A percentile compares a stretch with the other conserved stretches of the same genome.
These are phyloP conservation scores for Sergeia podlipaevii DNA, from an alignment of 208 protist genomes.

Conservation along the genomic window DNA sequence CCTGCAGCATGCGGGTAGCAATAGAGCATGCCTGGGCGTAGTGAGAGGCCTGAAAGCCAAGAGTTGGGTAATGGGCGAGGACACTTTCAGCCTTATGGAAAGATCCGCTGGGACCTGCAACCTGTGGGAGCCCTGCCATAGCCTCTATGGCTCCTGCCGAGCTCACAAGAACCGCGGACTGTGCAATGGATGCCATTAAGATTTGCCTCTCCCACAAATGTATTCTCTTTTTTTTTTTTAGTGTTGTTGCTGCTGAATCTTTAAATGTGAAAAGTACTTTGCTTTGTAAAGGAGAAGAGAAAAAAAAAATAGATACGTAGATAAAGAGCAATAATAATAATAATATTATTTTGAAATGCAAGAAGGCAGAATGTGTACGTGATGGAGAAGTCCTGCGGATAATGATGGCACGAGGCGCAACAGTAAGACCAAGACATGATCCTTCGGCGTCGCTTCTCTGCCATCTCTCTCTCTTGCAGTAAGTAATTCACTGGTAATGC, in stretches of 20 bases:
- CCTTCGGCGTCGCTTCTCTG: too few species aligned
- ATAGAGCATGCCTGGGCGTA: slow-evolving; percentile 51
- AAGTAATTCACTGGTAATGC: too few species aligned
- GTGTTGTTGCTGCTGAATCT: not conserved
- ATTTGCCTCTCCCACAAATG: not conserved
- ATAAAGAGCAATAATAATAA: slow-evolving; percentile 3
- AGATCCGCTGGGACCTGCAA: slow-evolving; percentile 34
- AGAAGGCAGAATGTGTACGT: not conserved
- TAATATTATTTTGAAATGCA: not conserved
- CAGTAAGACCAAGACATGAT: too few species aligned
- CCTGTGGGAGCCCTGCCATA: slow-evolving; percentile 16
- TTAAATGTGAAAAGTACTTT: not conserved
- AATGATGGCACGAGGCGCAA: too few species aligned
- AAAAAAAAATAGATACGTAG: slow-evolving; percentile 5
- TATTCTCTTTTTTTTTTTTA: slow-evolving; percentile 9
- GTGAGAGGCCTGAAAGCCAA: slow-evolving; percentile 82
- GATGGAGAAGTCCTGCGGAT: too few species aligned
- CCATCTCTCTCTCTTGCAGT: too few species aligned
- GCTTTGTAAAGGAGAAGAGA: not conserved
- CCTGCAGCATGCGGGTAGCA: slow-evolving; percentile 43
- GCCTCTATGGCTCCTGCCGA: slow-evolving; percentile 17
- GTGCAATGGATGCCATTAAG: slow-evolving; percentile 60
- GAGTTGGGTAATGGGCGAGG: slow-evolving; percentile 25
- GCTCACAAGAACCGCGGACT: slow-evolving; percentile 44
- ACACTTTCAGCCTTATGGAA: slow-evolving; percentile 24